Evolutionary conservation across 768 basidiomycete genomes (phyloP), one percentile per base, ranked within the genome.

Genomic region (Kwoniella heveanensis): DNA sequence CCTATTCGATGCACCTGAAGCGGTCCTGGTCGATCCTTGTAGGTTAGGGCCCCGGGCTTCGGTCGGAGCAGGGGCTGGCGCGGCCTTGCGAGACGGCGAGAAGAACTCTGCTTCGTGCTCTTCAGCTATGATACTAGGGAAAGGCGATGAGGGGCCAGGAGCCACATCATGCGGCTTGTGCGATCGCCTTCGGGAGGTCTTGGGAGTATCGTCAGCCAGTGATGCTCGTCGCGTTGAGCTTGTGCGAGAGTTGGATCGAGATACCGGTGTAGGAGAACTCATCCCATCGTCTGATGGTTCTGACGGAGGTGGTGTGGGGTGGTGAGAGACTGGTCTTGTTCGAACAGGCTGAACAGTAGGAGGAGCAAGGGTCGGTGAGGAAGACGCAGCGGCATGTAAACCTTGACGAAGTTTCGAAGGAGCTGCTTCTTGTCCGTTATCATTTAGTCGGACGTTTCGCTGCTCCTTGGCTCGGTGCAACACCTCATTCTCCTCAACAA

Each of bases 121-220:
- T 48, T 86, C 86, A 9, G 90, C 91, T 22, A 89, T 86, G 49
- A 93, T 92, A 63, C 87, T 85, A 0, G 92, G 92, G 82, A 96
- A 92, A 17, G 74, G 68, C 30, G 63, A 67, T 15, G 50, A 48
- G 13, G 65, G 65, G 47, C 69, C 60, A 13, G 8, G 24, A 9
- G 29, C n/a, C 24, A 25, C 26, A 6, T 30, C 27, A 39, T 37
- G 30, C 25, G 5, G 2, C 17, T 26, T 49, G 22, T 24, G 25
- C 9, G 48, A 49, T 19, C 17, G 22, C 22, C 22, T 49, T 17
- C 48, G 21, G 22, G 48, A 22, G 5, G 13, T 8, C 48, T 49
- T 49, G 2, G 48, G 22, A 4, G 48, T 24, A 10, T 26, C 48
- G 21, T 49, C 17, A 25, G 15, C 24, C 24, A 27, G 21, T 30